Conservation (phyloP, 345 rosid genomes). For the Dipteronia sinensis region DNA sequence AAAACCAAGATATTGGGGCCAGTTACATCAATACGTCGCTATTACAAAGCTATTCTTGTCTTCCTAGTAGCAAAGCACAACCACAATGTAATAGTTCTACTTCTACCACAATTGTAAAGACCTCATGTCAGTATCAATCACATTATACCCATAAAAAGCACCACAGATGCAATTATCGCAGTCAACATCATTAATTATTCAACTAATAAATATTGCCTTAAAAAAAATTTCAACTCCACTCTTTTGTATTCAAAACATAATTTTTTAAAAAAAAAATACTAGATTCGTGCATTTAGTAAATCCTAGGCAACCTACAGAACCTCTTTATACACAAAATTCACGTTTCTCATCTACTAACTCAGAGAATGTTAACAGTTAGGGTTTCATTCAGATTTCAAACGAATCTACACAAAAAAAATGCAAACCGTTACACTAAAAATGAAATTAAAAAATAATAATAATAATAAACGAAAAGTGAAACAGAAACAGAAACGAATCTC, state of each 20-base stretch:
- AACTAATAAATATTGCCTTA: no score
- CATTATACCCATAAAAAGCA: neutral
- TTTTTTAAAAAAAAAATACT: neutral
- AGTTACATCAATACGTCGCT: neutral
- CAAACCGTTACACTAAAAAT: no score
- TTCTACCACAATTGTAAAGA: neutral
- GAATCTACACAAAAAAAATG: no score
- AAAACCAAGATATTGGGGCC: no score
- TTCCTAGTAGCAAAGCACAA: neutral
- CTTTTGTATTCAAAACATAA: no score
- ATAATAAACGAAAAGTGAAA: no score
- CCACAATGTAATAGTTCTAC: neutral
- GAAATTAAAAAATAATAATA: no score
- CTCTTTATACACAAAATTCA: no score
- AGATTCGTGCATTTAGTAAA: neutral
- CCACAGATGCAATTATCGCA: neutral
- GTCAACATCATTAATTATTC: neutral
- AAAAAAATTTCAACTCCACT: no score
- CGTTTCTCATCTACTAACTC: no score
- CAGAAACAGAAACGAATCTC: no score
- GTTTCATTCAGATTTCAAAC: neutral
- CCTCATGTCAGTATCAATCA: conserved; percentile 2
- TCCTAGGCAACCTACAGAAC: no score
- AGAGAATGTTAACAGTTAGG: neutral
- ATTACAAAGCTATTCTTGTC: neutral